Base-by-base conservation (phyloP, 2,329 filamentous ascomycete species). In the Neopestalotiopsis sp. region DNA sequence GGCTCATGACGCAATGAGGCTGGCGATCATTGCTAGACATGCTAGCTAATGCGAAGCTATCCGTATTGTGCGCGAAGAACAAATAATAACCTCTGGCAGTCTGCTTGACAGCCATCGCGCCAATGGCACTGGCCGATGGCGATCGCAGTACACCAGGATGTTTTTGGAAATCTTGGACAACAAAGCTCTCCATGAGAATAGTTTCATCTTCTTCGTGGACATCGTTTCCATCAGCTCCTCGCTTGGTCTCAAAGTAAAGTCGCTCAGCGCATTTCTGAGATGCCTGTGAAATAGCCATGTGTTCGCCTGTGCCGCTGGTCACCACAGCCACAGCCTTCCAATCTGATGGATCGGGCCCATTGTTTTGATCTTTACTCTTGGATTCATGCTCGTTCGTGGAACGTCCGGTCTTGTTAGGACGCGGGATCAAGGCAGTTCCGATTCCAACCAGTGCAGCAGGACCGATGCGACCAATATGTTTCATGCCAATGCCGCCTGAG, bases 401-500 rank as follows among this genome's bases (percentile, higher is more conserved):
- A 38, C 17, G 57, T 7, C 17, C 20, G 3, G 45, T 53, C 45
- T n/a, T 40, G 13, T 42, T 17, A 20, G 32, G 40, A 32, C 86
- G 84, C 1, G 95, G 95, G n/a, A 98, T 88, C 34, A 99, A 92
- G 45, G 94, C 92, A 24, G 94, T 95, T 68, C 96, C 96, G 66
- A 98, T 90, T 7, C 96, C 95, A 14, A 98, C 93, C 17, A 99
- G 87, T 24, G 96, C 96, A 42, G 96, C 97, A 40, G 96, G 96
- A 0, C 96, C 97, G 71, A 97, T 88, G 45, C 96, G 92, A 5
- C 96, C 97, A 70, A 90, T 90, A 79, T 97, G 95, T 79, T 99
- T 99, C 95, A 99, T 98, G 34, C 96, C 95, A 78, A 99, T 99
- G 1, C 96, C 96, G 5, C 96, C 96, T 17, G 97, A 99, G 1